Evolutionary conservation across 768 basidiomycete genomes (phyloP), one percentile per base, ranked within the genome.

Genomic region (Tricholomella constricta): DNA sequence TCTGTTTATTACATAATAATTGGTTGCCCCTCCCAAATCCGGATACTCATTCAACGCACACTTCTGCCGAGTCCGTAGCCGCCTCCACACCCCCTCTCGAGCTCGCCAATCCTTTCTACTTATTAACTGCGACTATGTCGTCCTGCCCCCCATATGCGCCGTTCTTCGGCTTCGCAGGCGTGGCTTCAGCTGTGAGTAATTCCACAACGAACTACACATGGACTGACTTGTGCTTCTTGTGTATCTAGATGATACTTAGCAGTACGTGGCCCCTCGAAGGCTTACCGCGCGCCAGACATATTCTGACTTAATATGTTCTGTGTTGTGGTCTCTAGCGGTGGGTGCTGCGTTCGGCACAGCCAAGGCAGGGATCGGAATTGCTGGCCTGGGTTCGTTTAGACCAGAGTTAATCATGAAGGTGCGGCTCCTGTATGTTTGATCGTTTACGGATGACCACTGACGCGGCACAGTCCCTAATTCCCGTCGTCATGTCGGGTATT

Each of bases 381-480:
- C 97, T 51, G 96, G 97, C 23, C 75, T 98, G 52, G 95, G 94
- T 48, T 84, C 87, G 44, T 95, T 98, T 75, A 86, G 83, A 65
- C 97, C 97, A 57, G 97, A 99, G 66, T 80, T 98, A 61, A 92
- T 99, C 68, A 99, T 99, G 97, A 98, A 94, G 83, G 95, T 88
- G 62, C 61, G 78, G 64, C 19, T 25, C 55, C 23, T 35, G 15
- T 5, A 17, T 43, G 43, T 23, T 8, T 23, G 25, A 42, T 8
- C 15, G 15, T 15, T 26, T 20, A 19, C 25, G 4, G 49, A 36
- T 3, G 4, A 2, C 2, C 8, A 11, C 15, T 49, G 9, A 56
- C 29, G 32, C 38, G 19, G 12, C 22, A 6, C 62, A 95, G 93
- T 95, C 93, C 14, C 79, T 97, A 48, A 94, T 98, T 58, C 95